Base-by-base conservation (phyloP, 768 basidiomycete species). In the Phaffia australis region DNA sequence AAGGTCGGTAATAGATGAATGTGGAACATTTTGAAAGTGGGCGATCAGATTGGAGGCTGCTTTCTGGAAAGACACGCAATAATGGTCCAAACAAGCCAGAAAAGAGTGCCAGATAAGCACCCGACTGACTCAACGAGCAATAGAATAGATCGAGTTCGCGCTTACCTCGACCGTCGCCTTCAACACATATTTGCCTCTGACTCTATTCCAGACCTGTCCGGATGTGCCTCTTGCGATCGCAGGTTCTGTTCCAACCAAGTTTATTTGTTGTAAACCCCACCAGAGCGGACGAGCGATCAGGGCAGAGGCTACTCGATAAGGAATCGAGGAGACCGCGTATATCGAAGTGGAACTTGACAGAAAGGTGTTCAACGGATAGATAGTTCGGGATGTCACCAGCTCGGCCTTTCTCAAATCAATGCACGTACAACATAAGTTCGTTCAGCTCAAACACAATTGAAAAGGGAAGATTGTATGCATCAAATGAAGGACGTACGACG, bases 191-290 rank as follows among this genome's bases (percentile, higher is more conserved):
- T 23, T 72, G 68, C 23, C 74, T 72, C 47, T 70, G 68, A 18
- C 72, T 49, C 69, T 63, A 48, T 71, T 72, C 77, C 75, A 75
- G 1, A 72, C 35, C 30, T 52, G 60, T 1, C 72, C 73, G 35
- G 35, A 42, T 42, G 35, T 5, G 35, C 35, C 35, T 75, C 75
- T 25, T 65, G 69, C 47, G 72, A 73, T 23, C 71, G 60, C 48
- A 54, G 16, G 29, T 35, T 42, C 46, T 16, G 48, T 64, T 70
- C 30, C 58, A 47, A 63, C 49, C 69, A 65, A 48, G 55, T 75
- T 75, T 35, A 77, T 50, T 60, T 75, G 74, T 2, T 70, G 64
- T 3, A 76, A 55, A 27, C 74, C 75, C 75, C 75, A 77, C 74
- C 74, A 77, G 14, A 76, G 66, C 19, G 77, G 75, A 52, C 70